These are phyloP conservation scores for Colletotrichum tabaci DNA, from an alignment of 2,329 filamentous ascomycete species.

Conservation along the genomic window DNA sequence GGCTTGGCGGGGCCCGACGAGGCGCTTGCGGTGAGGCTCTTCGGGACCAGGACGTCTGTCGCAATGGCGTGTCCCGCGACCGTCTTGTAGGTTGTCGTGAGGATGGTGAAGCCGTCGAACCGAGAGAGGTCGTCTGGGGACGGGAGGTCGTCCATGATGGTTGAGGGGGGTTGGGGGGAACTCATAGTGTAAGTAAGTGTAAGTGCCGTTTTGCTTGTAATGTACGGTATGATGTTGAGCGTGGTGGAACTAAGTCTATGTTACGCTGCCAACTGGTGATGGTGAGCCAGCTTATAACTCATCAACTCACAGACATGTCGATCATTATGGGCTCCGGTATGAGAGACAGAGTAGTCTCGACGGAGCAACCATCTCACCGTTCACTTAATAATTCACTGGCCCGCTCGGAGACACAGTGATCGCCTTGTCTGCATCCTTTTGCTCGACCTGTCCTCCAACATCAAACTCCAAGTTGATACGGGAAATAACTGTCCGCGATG, in stretches of 20 bases:
- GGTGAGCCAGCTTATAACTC: too few relatives aligned
- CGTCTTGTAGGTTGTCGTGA: slow-evolving; percentile 22
- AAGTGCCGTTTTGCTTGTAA: too few relatives aligned
- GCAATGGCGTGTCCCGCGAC: slow-evolving; percentile 17
- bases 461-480: not conserved
- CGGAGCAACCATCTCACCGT: not conserved
- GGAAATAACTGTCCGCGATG: not conserved
- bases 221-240: too few relatives aligned
- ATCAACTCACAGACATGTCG: too few relatives aligned
- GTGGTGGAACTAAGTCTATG: too few relatives aligned
- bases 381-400: not conserved
- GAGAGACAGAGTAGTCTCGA: not conserved
- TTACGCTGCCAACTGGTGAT: too few relatives aligned
- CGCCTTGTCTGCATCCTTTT: not conserved
- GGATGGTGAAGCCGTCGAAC: slow-evolving; percentile 12
- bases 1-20: slow-evolving; percentile 10
- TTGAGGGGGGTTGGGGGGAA: not conserved
- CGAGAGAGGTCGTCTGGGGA: slow-evolving; percentile 22
- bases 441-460: not conserved
- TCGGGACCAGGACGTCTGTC: slow-evolving; percentile 47
- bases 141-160: not conserved
- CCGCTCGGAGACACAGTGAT: not conserved
- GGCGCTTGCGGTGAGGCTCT: slow-evolving; percentile 42
- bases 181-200: too few relatives aligned
- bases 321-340: not conserved